Evolutionary conservation across 148 eudicot genomes (phyloP), one percentile per base, ranked within the genome.

Genomic region (Fallopia convolvulus): DNA sequence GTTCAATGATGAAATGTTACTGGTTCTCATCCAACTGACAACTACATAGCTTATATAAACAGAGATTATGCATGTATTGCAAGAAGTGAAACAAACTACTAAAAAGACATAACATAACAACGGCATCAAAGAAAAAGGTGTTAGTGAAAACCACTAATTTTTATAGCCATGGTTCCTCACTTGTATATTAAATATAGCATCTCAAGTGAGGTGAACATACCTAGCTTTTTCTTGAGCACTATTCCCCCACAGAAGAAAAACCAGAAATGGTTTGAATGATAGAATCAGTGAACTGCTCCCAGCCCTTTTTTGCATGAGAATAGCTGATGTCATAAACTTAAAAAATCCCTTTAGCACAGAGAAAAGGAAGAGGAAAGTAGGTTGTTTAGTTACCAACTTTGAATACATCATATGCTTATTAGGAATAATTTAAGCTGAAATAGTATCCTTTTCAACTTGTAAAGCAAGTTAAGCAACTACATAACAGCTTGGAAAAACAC

Each of bases 201-300:
- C 42, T 17, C 33, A 11, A 58, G 15, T 72, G 33, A 74, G 39
- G 55, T 71, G 30, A 74, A 52, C 39, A 75, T 84, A 93, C 98
- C 93, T 89, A 79, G 88, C 85, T 83, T 95, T 95, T 40, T 84
- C 94, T 80, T 91, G 97, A 77, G 99, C 99, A 77, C 89, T 92
- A 77, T 95, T 95, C 83, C 99, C 99, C 99, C 99, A 95, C 36
- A 95, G 90, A 83, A 95, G 87, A 80, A 95, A 95, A 60, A 92
- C 90, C 74, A 4, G 99, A 95, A 52, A 95, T 86, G 15, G 90
- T 86, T 83, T 79, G 77, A 46, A 95, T 95, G 49, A 95, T 89
- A 79, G 97, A 88, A 91, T 95, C 99, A 73, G 99, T 95, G 76
- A 92, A 92, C 78, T 87, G 97, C 83, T 95, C 99, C 99, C 99